These are phyloP conservation scores for Dryas octopetala DNA, from an alignment of 306 rosid genomes.

Conservation along the genomic window DNA sequence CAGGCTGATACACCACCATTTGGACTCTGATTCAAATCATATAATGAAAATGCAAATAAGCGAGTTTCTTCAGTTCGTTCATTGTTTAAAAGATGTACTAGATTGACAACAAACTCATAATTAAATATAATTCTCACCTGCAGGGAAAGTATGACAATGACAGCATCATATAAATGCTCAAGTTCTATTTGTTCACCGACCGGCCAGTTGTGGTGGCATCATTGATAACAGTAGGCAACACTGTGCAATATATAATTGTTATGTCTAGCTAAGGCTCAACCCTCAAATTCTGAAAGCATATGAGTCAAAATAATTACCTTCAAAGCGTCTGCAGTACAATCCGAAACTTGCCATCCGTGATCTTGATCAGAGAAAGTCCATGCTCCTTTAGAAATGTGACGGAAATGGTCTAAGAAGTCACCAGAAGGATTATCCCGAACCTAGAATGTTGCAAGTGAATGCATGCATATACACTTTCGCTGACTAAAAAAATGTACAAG, in stretches of 20 bases:
- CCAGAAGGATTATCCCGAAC: constrained; percentile 29
- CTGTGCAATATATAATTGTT: not conserved
- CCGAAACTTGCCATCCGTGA: constrained; percentile 44
- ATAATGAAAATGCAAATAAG: too few species aligned
- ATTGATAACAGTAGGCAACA: constrained; percentile 16
- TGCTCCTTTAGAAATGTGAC: constrained; percentile 42
- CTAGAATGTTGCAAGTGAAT: not conserved
- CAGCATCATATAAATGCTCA: constrained; percentile 30
- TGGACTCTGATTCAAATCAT: constrained; percentile 38
- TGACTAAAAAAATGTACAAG: not conserved
- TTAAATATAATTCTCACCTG: not conserved
- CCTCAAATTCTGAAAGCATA: not conserved
- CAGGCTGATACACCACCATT: constrained; percentile 62
- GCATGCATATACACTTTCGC: not conserved
- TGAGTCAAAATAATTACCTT: constrained; percentile 10
- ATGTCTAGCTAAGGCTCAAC: too few species aligned
- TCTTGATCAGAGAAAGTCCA: constrained; percentile 46
- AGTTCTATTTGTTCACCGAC: constrained; percentile 28
- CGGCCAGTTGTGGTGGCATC: constrained; percentile 3
- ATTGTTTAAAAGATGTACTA: too few species aligned
- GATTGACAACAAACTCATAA: too few species aligned
- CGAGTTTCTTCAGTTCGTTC: too few species aligned
- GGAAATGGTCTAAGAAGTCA: constrained; percentile 20
- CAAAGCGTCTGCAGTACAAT: constrained; percentile 44
- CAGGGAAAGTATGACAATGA: constrained; percentile 23